A percentile compares a stretch with the other conserved stretches of the same genome.
Conservation (phyloP, 192 early-diverging fungal genomes). For the Podochytrium sp. region DNA sequence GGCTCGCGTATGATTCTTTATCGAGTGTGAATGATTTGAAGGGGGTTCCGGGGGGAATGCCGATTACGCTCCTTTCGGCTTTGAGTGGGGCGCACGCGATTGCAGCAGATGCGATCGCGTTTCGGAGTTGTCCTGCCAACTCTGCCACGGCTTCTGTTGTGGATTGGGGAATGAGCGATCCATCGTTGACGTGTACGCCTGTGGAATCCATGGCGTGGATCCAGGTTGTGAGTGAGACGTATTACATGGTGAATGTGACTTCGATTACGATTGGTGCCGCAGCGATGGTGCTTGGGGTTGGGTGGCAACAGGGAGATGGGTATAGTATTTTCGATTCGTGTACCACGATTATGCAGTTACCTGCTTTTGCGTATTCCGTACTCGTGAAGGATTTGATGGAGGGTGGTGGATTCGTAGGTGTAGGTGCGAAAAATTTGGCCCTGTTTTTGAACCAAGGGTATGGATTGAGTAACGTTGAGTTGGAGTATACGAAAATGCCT, state of each 20-base stretch:
- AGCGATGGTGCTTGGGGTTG: not conserved
- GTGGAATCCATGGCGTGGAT: not conserved
- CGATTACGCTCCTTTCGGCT: not conserved
- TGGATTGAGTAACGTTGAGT: not conserved
- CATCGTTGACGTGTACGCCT: constrained; percentile 3
- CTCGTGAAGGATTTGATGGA: not conserved
- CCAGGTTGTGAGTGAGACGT: not conserved
- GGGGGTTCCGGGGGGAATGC: not conserved
- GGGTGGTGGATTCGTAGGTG: not conserved
- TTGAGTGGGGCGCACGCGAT: not conserved
- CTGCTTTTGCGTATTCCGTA: not conserved
- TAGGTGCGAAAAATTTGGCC: not conserved
- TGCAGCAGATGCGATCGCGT: constrained; percentile 1
- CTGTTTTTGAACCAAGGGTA: constrained; percentile 8
- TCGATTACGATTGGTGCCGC: not conserved
- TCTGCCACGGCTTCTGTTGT: not conserved
- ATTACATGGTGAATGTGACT: constrained; percentile 28
- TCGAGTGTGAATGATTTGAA: not conserved
- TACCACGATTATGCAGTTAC: constrained; percentile 19
- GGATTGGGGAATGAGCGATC: constrained; percentile 20
- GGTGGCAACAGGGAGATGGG: not conserved
- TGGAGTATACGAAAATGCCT: constrained; percentile 7
- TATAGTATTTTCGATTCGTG: constrained; percentile 28
- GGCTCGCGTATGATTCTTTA: constrained; percentile 18
- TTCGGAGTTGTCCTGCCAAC: constrained; percentile 23